Evolutionary conservation across 1,284 basidiomycete genomes (phyloP).

Genomic region (Leccinum subrobustum): DNA sequence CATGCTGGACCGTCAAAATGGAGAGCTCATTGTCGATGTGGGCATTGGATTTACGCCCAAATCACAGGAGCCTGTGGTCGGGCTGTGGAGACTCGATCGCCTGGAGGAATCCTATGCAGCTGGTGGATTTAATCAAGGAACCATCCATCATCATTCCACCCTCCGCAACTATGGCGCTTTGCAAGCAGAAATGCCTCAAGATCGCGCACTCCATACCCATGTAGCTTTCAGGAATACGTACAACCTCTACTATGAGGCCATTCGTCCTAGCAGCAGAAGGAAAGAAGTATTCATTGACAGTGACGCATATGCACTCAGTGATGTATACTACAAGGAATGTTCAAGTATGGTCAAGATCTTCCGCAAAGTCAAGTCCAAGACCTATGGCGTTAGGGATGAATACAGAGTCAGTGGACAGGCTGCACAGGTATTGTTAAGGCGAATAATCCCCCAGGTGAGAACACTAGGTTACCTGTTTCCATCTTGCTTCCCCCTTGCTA

Average conservation of each 20-base stretch:
- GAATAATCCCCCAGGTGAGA: slow-evolving; percentile 1
- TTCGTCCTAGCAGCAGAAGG: neutral
- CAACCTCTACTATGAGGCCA: slow-evolving; percentile 13
- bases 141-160: neutral
- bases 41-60: too few species aligned
- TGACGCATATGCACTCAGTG: slow-evolving; percentile 13
- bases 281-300: neutral
- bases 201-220: slow-evolving; percentile 1
- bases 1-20: slow-evolving; percentile 11
- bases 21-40: slow-evolving; percentile 12
- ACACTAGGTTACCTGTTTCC: neutral
- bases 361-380: neutral
- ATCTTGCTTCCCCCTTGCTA: neutral
- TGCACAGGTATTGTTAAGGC: neutral
- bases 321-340: neutral
- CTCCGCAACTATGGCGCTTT: neutral
- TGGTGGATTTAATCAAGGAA: neutral
- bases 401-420: slow-evolving; percentile 9
- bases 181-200: neutral
- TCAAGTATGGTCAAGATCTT: neutral
- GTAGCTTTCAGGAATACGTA: slow-evolving; percentile 12
- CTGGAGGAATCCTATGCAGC: neutral
- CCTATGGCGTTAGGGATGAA: slow-evolving; percentile 11
- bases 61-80: too few species aligned
- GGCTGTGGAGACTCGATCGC: neutral